These are phyloP conservation scores for Paecilomyces formosus DNA, from an alignment of 2,329 filamentous ascomycete genomes.

Conservation along the genomic window DNA sequence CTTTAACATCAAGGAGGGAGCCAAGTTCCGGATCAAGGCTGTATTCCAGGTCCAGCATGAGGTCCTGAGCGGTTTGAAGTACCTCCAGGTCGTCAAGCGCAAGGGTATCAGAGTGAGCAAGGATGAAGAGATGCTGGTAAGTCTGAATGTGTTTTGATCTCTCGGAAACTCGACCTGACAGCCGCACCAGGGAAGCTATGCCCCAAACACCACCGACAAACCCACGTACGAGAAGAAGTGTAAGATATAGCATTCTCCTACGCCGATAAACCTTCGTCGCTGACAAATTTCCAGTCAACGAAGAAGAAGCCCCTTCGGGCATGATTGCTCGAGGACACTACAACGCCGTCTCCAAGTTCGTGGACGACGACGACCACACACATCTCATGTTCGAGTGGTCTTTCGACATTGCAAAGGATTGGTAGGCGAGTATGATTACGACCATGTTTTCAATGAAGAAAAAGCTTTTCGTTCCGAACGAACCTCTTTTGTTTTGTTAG, in stretches of 20 bases:
- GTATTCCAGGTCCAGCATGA: slow-evolving; percentile 95
- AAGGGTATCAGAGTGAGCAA: slow-evolving; percentile 83
- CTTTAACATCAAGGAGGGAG: slow-evolving; percentile 95
- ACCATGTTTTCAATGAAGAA: not conserved
- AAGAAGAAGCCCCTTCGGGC: slow-evolving; percentile 85
- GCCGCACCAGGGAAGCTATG: slow-evolving; percentile 70
- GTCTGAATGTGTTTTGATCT: slow-evolving; percentile 23
- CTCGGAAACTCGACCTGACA: not conserved
- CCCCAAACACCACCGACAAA: slow-evolving; percentile 84
- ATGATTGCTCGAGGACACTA: slow-evolving; percentile 89
- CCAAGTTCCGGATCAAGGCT: slow-evolving; percentile 88
- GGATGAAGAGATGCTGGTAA: slow-evolving; percentile 95
- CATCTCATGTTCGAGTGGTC: slow-evolving; percentile 93
- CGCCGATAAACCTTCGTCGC: not conserved
- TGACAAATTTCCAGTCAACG: slow-evolving; percentile 56
- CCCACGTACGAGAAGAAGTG: slow-evolving; percentile 84
- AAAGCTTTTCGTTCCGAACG: not conserved
- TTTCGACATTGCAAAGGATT: slow-evolving; percentile 85
- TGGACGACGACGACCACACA: slow-evolving; percentile 87
- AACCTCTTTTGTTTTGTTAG: not conserved
- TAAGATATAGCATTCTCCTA: slow-evolving; percentile 41
- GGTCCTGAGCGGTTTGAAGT: slow-evolving; percentile 90
- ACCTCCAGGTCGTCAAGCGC: slow-evolving; percentile 87
- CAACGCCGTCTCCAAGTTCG: slow-evolving; percentile 79
- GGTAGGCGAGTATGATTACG: not conserved